These are phyloP conservation scores for Vanilla planifolia DNA, from an alignment of 106 monocot genomes.

Conservation along the genomic window DNA sequence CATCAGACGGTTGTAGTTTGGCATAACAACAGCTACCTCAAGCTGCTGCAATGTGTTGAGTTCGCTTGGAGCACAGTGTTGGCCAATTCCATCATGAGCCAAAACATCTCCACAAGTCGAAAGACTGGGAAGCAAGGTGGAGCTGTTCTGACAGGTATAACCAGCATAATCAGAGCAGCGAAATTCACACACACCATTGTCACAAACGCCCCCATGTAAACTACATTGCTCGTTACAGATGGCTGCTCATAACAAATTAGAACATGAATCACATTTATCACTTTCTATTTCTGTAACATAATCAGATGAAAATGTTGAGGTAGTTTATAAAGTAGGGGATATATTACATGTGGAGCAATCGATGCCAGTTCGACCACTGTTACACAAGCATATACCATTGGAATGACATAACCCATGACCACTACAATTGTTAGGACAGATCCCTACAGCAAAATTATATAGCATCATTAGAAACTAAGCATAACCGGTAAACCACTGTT, in stretches of 20 bases:
- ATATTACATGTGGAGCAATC: constrained; percentile 91
- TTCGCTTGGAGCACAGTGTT: constrained; percentile 94
- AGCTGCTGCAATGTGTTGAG: constrained; percentile 88
- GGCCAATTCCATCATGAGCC: constrained; percentile 51
- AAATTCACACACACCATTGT: constrained; percentile 95
- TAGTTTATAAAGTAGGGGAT: neutral
- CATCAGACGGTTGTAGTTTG: constrained; percentile 88
- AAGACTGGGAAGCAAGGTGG: constrained; percentile 59
- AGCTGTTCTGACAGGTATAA: constrained; percentile 95
- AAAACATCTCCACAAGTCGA: constrained; percentile 85
- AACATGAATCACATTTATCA: neutral
- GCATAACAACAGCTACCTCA: constrained; percentile 82
- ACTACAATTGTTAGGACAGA: constrained; percentile 69
- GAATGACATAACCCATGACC: constrained; percentile 58
- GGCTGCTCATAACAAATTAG: constrained; percentile 34
- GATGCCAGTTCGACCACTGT: constrained; percentile 71
- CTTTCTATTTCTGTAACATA: neutral
- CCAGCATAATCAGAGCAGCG: constrained; percentile 99
- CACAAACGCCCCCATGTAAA: constrained; percentile 96
- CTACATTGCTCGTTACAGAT: constrained; percentile 98
- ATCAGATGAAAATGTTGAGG: neutral
- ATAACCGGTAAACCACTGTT: too few relatives aligned
- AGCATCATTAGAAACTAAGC: too few relatives aligned
- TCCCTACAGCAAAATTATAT: constrained; percentile 34
- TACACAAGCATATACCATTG: constrained; percentile 76